A percentile compares a stretch with the other conserved stretches of the same genome.
These are phyloP conservation scores for Lactarius sp. DNA, from an alignment of 768 basidiomycete genomes.

Conservation along the genomic window DNA sequence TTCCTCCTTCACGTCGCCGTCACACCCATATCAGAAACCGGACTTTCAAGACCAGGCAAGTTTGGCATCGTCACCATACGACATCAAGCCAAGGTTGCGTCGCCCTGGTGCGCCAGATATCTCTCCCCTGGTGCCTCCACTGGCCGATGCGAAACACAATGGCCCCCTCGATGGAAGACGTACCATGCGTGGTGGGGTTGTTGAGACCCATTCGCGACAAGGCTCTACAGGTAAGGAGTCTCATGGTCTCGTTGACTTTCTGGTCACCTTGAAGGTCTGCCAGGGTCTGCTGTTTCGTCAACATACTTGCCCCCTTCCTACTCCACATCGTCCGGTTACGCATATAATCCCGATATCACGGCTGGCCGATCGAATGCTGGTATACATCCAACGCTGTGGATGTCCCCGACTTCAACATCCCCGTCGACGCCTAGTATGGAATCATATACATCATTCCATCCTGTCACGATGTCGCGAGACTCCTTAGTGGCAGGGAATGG, in stretches of 20 bases:
- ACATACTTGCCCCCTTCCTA: conserved; percentile 21
- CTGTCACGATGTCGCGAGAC: conserved; percentile 19
- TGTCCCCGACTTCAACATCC: conserved; percentile 61
- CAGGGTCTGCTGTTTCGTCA: conserved; percentile 22
- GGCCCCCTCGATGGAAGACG: conserved; percentile 5
- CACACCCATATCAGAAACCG: conserved; percentile 6
- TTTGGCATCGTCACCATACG: background rate
- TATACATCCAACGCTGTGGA: conserved; percentile 77
- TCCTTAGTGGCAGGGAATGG: conserved; percentile 16
- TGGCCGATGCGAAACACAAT: background rate
- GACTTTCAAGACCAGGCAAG: background rate
- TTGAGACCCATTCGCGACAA: conserved; percentile 13
- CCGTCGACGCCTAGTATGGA: conserved; percentile 39
- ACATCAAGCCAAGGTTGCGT: background rate
- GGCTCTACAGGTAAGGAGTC: conserved; percentile 17
- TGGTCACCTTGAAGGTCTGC: background rate
- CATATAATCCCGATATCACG: conserved; percentile 28
- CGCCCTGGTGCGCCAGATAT: background rate
- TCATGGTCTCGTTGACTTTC: background rate
- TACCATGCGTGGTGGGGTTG: background rate
- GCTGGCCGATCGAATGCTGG: conserved; percentile 49
- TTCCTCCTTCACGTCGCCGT: conserved; percentile 3
- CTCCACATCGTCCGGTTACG: conserved; percentile 29
- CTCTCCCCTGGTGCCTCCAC: background rate
- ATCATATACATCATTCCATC: conserved; percentile 28